These are phyloP conservation scores for Irpex rosettiformis DNA, from an alignment of 1,284 basidiomycete species.

Conservation along the genomic window DNA sequence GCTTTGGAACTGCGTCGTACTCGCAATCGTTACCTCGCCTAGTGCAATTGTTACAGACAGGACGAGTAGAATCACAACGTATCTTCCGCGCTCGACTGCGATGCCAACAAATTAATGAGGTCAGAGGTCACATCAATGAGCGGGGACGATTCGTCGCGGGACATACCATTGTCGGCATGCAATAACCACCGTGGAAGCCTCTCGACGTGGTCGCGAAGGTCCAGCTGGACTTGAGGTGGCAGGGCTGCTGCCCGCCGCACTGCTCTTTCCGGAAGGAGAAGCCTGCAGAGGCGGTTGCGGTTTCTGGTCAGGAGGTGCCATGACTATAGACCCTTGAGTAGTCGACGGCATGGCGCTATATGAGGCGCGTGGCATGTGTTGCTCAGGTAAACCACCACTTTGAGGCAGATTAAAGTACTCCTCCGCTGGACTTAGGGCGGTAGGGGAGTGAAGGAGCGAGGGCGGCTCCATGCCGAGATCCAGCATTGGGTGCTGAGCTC, in stretches of 20 bases:
- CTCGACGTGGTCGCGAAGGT: constrained; percentile 44
- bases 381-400: constrained; percentile 25
- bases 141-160: not conserved
- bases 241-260: constrained; percentile 23
- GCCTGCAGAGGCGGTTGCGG: constrained; percentile 21
- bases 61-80: constrained; percentile 77
- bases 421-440: constrained; percentile 22
- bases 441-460: constrained; percentile 20
- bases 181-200: constrained; percentile 62
- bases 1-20: constrained; percentile 75
- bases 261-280: constrained; percentile 16
- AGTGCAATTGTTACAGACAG: constrained; percentile 74
- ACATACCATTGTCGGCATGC: constrained; percentile 38
- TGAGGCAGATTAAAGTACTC: constrained; percentile 30
- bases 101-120: constrained; percentile 31
- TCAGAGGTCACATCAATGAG: constrained; percentile 1
- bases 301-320: constrained; percentile 22
- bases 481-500: constrained; percentile 23
- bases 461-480: constrained; percentile 22
- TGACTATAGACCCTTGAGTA: constrained; percentile 21
- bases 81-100: constrained; percentile 74
- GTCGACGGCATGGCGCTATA: constrained; percentile 22
- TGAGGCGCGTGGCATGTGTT: constrained; percentile 21
- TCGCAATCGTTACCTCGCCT: constrained; percentile 71
- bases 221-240: constrained; percentile 9